Percentiles rank a stretch among this genome's conserved stretches.
Conservation (phyloP, 2,329 filamentous ascomycete species). For the Elsinoe australis region DNA sequence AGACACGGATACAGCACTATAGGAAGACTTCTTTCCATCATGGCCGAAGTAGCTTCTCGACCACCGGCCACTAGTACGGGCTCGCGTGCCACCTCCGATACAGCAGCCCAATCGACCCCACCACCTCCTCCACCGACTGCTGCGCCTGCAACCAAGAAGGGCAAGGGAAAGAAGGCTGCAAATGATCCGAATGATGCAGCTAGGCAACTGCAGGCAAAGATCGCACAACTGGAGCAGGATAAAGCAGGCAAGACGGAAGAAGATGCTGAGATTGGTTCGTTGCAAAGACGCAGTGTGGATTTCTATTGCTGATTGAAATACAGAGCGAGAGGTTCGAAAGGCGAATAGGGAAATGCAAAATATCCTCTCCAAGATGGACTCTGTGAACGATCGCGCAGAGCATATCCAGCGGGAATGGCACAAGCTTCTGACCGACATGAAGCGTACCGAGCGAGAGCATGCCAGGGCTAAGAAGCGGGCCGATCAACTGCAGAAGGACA, state of each 20-base stretch:
- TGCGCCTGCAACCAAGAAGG: conserved; percentile 58
- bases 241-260: conserved; percentile 90
- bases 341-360: conserved; percentile 85
- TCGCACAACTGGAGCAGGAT: conserved; percentile 91
- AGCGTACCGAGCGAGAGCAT: conserved; percentile 87
- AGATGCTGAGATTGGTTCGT: conserved; percentile 87
- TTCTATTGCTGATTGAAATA: conserved; percentile 18
- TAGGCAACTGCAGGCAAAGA: conserved; percentile 84
- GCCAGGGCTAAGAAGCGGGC: conserved; percentile 92
- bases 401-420: conserved; percentile 84
- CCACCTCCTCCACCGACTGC: conserved; percentile 38
- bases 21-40: no score
- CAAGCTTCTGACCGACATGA: conserved; percentile 89
- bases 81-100: conserved; percentile 28
- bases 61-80: conserved; percentile 26
- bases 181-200: conserved; percentile 78
- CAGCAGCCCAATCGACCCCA: conserved; percentile 27
- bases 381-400: conserved; percentile 84
- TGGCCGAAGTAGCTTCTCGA: conserved; percentile 24
- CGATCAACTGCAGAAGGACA: conserved; percentile 92
- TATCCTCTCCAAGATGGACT: conserved; percentile 79
- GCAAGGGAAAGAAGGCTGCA: conserved; percentile 69
- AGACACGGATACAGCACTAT: no score
- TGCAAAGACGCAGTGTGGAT: background rate
- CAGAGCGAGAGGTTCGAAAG: conserved; percentile 89